Base-by-base conservation (phyloP, 805 yeast species). In the Wickerhamiella allomyrinae region DNA sequence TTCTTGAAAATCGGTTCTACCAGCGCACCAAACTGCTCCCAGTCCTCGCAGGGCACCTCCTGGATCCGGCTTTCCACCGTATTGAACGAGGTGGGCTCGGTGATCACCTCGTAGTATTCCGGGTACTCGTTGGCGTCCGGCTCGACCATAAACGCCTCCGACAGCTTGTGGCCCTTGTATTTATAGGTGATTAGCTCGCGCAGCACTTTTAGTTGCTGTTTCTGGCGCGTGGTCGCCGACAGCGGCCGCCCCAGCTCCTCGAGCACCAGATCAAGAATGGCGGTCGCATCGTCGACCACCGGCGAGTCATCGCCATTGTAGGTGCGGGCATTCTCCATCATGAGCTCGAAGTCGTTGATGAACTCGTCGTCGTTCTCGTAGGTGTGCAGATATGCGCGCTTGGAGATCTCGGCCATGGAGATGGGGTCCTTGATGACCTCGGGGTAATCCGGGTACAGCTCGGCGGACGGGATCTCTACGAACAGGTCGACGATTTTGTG, bases 381-480 rank as follows among this genome's bases (percentile, higher is more conserved):
- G 22, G 51, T 50, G 22, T 46, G 65, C 22, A 62, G 57, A 9
- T 61, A 59, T 35, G 73, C 54, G 44, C 71, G 73, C 45, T 59
- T 62, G 45, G 69, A 69, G 45, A 84, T 76, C 58, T 81, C 89
- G 43, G 72, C 68, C 10, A 84, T 57, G 0, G 94, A 78, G 2
- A 81, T 73, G 2, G 94, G 94, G 19, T 62, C 61, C 41, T 65
- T 61, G 36, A 83, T 75, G 42, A 75, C 64, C 44, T 73, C 70
- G 56, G 78, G 83, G 58, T 85, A 86, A 56, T 84, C 93, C 0
- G 95, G 86, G 54, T 81, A 84, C 37, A 73, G 60, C 55, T 78
- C 76, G 50, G 76, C 74, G 20, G 80, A 70, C 7, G 95, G 95
- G 29, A 85, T 66, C 50, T 74, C 76, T 47, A 76, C 57, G 60